Evolutionary conservation across 768 basidiomycete genomes (phyloP).

Genomic region (Multifurca ochricompacta): DNA sequence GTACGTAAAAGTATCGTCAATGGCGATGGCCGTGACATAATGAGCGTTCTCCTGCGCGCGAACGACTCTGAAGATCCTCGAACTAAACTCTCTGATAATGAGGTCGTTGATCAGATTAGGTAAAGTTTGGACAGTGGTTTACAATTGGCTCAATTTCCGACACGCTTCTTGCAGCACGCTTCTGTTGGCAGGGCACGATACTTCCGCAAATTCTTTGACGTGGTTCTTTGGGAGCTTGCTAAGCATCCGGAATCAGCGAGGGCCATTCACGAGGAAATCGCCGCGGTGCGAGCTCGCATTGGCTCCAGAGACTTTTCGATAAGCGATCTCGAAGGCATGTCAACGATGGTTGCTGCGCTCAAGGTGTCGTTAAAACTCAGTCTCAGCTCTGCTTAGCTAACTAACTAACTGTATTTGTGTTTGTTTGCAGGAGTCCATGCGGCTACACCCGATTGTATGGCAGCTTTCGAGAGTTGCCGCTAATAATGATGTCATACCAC

Average conservation of each 20-base stretch:
- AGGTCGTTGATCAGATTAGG: slow-evolving; percentile 30
- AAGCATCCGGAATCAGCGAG: slow-evolving; percentile 25
- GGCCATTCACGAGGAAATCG: slow-evolving; percentile 27
- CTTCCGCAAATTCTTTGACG: slow-evolving; percentile 26
- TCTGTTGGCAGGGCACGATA: slow-evolving; percentile 26
- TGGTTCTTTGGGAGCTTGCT: slow-evolving; percentile 29
- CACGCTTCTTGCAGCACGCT: neutral
- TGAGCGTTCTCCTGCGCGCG: slow-evolving; percentile 31
- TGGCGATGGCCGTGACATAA: slow-evolving; percentile 28
- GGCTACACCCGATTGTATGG: slow-evolving; percentile 29
- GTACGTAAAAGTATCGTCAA: slow-evolving; percentile 23
- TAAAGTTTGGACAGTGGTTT: slow-evolving; percentile 15
- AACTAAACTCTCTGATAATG: slow-evolving; percentile 26
- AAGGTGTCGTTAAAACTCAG: slow-evolving; percentile 30
- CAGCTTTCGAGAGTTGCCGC: slow-evolving; percentile 25
- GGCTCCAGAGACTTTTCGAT: slow-evolving; percentile 26
- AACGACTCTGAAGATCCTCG: slow-evolving; percentile 27
- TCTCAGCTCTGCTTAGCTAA: too few relatives aligned
- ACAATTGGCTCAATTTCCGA: neutral
- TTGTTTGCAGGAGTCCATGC: slow-evolving; percentile 24
- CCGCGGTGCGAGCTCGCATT: slow-evolving; percentile 22
- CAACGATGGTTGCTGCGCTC: slow-evolving; percentile 27
- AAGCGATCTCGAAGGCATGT: slow-evolving; percentile 30
- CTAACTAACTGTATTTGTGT: too few relatives aligned
- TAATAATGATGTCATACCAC: slow-evolving; percentile 30